Conservation (phyloP, 1,139 yeast species). For the Blastobotrys elegans region DNA sequence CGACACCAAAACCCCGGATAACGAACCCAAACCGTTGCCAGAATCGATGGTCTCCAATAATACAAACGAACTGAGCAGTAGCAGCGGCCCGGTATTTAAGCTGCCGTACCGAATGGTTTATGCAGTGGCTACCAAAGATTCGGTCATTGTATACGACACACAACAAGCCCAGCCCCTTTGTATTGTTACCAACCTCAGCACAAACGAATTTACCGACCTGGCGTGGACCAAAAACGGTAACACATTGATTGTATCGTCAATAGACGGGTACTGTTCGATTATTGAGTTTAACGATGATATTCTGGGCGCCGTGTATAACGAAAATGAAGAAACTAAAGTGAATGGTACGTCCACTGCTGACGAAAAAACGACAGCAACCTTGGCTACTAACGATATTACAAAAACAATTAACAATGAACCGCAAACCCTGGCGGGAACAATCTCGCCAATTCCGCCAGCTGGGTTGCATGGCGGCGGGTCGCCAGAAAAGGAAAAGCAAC, state of each 20-base stretch:
- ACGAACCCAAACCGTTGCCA: constrained; percentile 8
- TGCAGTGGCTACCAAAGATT: constrained; percentile 91
- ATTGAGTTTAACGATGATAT: constrained; percentile 47
- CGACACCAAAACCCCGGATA: constrained; percentile 5
- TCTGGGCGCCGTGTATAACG: constrained; percentile 44
- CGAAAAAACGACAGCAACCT: too few species aligned
- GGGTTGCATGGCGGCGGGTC: constrained; percentile 4
- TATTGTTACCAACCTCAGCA: constrained; percentile 72
- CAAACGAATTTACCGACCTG: constrained; percentile 81
- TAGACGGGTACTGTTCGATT: constrained; percentile 89
- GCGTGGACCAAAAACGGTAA: constrained; percentile 79
- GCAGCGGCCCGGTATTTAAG: constrained; percentile 38
- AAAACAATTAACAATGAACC: constrained; percentile 2
- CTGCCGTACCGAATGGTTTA: constrained; percentile 76
- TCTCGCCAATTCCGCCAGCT: constrained; percentile 23
- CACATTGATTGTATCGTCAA: constrained; percentile 71
- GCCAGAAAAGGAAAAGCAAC: constrained; percentile 3
- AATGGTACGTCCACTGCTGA: neutral
- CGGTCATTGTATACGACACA: constrained; percentile 81
- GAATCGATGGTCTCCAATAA: constrained; percentile 3
- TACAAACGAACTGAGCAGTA: neutral
- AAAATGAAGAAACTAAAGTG: neutral
- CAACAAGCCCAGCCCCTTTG: constrained; percentile 65
- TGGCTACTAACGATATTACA: neutral
- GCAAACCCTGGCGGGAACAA: constrained; percentile 18